Evolutionary conservation across 78 protist genomes (phyloP).

Genomic region (Fonticula alba): DNA sequence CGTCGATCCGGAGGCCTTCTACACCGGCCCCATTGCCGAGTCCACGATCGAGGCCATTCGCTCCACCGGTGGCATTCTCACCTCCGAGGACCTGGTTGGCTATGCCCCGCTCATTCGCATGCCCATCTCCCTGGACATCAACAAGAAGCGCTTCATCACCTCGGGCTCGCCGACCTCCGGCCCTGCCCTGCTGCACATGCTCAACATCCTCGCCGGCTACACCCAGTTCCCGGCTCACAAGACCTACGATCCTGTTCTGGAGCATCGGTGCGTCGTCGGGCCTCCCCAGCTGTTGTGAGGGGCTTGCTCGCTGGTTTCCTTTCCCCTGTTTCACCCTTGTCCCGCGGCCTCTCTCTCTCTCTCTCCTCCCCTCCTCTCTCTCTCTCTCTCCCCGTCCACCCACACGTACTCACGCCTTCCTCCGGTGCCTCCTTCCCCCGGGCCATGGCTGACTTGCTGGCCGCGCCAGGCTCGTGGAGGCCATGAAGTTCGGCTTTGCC

Average conservation of each 20-base stretch:
- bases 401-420: too few relatives aligned
- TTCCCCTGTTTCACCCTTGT: too few relatives aligned
- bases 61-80: slow-evolving; percentile 5
- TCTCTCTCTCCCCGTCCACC: too few relatives aligned
- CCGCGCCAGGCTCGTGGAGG: slow-evolving; percentile 1
- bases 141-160: background rate
- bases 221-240: background rate
- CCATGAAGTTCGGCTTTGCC: slow-evolving; percentile 7
- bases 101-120: background rate
- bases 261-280: too few relatives aligned
- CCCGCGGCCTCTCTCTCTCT: too few relatives aligned
- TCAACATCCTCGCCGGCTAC: background rate
- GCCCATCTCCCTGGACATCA: background rate
- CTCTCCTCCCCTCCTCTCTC: too few relatives aligned
- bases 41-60: background rate
- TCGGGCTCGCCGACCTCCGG: background rate
- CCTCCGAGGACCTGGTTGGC: background rate
- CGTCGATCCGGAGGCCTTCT: background rate
- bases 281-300: too few relatives aligned
- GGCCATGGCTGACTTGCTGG: background rate
- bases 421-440: too few relatives aligned
- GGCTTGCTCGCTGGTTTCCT: too few relatives aligned
- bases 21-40: slow-evolving; percentile 5
- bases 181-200: background rate
- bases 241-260: too few relatives aligned